phyloP scores from a whole-genome alignment of 2,329 filamentous ascomycete genomes.

The Teratosphaeria viscida region DNA sequence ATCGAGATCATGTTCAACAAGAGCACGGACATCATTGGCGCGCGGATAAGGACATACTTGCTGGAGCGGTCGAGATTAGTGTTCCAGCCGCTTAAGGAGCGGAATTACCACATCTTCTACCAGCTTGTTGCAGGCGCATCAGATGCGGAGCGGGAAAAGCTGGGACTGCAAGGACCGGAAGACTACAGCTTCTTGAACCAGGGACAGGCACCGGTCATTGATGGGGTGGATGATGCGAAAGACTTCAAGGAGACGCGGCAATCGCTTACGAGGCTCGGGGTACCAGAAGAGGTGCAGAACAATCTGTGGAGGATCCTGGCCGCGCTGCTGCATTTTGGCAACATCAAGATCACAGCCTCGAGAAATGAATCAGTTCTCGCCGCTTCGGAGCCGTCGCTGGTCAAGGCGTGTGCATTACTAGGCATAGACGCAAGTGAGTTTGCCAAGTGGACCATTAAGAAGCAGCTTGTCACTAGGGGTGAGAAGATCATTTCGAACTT shows the following conservation, averaged over 20 bases:
- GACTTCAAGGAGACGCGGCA: conserved; percentile 84
- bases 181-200: conserved; percentile 96
- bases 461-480: conserved; percentile 88
- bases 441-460: conserved; percentile 97
- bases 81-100: conserved; percentile 93
- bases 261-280: conserved; percentile 80
- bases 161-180: conserved; percentile 70
- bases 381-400: conserved; percentile 68
- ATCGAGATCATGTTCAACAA: conserved; percentile 99
- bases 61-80: conserved; percentile 91
- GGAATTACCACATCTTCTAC: conserved; percentile 99
- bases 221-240: conserved; percentile 88
- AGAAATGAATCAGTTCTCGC: conserved; percentile 78
- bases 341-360: conserved; percentile 88
- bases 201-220: conserved; percentile 79
- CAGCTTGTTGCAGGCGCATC: conserved; percentile 89
- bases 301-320: conserved; percentile 86
- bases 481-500: conserved; percentile 97
- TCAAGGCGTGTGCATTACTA: conserved; percentile 71
- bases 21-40: conserved; percentile 90
- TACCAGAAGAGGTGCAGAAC: conserved; percentile 60
- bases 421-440: conserved; percentile 81
- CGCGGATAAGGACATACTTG: conserved; percentile 92
- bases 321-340: conserved; percentile 85
- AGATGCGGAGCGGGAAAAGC: conserved; percentile 67